phyloP scores from a whole-genome alignment of 306 rosid species.

The Rosa multiflora region DNA sequence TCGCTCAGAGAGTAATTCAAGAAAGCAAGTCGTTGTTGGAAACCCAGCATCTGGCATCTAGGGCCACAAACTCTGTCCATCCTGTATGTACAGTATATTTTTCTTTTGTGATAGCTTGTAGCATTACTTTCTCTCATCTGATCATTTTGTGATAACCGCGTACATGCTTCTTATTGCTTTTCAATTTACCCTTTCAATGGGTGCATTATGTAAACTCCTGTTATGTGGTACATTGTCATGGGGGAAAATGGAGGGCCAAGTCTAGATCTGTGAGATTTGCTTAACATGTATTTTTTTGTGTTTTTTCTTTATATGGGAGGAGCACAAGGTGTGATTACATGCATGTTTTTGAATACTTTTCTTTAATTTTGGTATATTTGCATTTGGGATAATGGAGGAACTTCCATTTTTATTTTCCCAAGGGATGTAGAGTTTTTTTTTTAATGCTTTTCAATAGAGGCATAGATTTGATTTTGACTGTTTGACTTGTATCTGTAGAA shows the following conservation, averaged over 20 bases:
- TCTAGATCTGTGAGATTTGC: not conserved
- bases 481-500: slow-evolving; percentile 40
- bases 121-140: not conserved
- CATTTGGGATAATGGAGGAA: not conserved
- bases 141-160: slow-evolving; percentile 9
- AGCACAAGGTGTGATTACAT: not conserved
- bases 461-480: slow-evolving; percentile 27
- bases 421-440: not conserved
- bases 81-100: slow-evolving; percentile 42
- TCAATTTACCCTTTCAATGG: not conserved
- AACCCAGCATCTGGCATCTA: slow-evolving; percentile 63
- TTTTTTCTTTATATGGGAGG: not conserved
- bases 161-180: slow-evolving; percentile 9
- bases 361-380: not conserved
- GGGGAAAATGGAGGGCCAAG: not conserved
- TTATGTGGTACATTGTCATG: not conserved
- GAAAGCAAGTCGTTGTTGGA: slow-evolving; percentile 88
- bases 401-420: too few species aligned
- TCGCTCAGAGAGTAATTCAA: slow-evolving; percentile 85
- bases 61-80: slow-evolving; percentile 42
- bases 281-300: not conserved
- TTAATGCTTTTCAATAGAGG: not conserved
- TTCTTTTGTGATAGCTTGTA: slow-evolving; percentile 9
- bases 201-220: not conserved
- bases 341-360: not conserved